Base-by-base conservation (phyloP, 371 early-diverging fungal genomes). In the Mucor mucedo region DNA sequence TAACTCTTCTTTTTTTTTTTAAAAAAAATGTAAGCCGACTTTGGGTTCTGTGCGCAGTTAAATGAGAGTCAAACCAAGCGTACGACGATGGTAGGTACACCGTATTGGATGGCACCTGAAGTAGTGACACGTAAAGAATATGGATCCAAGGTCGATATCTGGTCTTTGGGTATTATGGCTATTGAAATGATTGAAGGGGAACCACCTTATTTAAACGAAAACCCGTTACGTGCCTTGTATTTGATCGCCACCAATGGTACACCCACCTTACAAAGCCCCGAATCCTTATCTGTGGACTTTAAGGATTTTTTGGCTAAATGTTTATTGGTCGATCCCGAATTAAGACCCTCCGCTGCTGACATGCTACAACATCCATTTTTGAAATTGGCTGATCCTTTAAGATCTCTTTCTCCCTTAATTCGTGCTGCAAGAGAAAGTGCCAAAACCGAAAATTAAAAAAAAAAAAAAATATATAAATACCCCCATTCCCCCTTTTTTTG, bases 91-190 rank as follows among this genome's bases (percentile, higher is more conserved):
- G 91, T 87, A 32, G 91, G 91, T n/a, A 90, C 91, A 60, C 90
- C 90, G 7, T 90, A 91, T 75, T 90, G 90, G 88, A 91, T 95
- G 89, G 93, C 93, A 14, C 94, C 93, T 21, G 94, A 92, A 73
- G 87, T 94, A 4, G 93, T 95, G 11, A 88, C 78, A 21, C 87
- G 87, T 32, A 89, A 90, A 65, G 91, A 88, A 65, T 94, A 94
- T 66, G 92, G 89, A n/a, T 82, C 85, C 55, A 89, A 87, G 54
- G 92, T 91, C 29, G 97, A 97, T 67, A 82, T 94, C 16, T 97
- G 97, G 97, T 90, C 92, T 10, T 76, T 95, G 5, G 96, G 94
- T n/a, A 93, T 96, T 61, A 88, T 94, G 77, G 74, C 88, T 7
- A 90, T 91, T 56, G 91, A 93, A 68, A 82, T 90, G 83, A 66